phyloP scores from a whole-genome alignment of 306 rosid genomes.

The Rosa rugosa region DNA sequence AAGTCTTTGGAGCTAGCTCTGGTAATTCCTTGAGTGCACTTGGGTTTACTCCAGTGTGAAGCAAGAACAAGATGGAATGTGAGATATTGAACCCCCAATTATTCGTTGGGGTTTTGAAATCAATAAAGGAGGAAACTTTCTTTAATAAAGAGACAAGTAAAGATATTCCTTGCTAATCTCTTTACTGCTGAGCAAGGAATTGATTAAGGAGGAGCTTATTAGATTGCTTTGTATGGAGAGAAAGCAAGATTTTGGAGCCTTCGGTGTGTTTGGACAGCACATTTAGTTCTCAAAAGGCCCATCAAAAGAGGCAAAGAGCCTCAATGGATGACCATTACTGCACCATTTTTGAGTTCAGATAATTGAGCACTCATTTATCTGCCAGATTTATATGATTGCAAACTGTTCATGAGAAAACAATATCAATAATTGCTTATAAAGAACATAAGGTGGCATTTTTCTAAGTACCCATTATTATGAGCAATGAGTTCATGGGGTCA shows the following conservation, averaged over 20 bases:
- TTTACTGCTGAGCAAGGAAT: conserved; percentile 25
- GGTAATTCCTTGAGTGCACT: conserved; percentile 59
- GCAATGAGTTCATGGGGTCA: background rate
- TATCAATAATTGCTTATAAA: background rate
- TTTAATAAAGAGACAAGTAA: conserved; percentile 60
- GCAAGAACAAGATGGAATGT: conserved; percentile 34
- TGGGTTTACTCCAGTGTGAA: conserved; percentile 41
- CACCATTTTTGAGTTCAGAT: background rate
- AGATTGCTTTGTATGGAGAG: conserved; percentile 54
- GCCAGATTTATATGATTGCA: background rate
- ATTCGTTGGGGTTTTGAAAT: conserved; percentile 32
- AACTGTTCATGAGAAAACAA: background rate
- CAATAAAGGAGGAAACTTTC: conserved; percentile 39
- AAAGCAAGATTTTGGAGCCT: conserved; percentile 54
- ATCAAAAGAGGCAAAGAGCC: conserved; percentile 40
- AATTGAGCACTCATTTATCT: background rate
- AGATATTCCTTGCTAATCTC: conserved; percentile 40
- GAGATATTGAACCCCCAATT: too few species aligned
- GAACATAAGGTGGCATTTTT: background rate
- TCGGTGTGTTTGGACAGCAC: conserved; percentile 18
- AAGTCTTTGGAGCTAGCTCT: conserved; percentile 5
- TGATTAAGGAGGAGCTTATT: conserved; percentile 21
- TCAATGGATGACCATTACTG: background rate
- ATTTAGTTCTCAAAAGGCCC: conserved; percentile 38
- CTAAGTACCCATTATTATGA: too few species aligned